Evolutionary conservation across 192 early-diverging fungal species (phyloP).

Genomic region (Coemansia sp.): DNA sequence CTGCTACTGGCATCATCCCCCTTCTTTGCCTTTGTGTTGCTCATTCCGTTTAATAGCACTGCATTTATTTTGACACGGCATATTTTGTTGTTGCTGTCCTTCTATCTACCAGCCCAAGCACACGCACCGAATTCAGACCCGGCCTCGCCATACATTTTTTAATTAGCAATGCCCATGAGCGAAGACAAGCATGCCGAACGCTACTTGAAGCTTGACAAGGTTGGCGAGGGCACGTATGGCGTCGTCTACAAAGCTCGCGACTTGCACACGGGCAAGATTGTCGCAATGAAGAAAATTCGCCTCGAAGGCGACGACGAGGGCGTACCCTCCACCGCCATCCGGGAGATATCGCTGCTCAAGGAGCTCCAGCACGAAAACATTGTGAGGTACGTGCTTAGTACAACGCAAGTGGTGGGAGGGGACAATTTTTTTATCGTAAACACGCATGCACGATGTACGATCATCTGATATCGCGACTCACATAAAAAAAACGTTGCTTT

Average conservation of each 20-base stretch:
- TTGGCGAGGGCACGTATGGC: conserved; percentile 84
- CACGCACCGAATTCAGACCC: not conserved
- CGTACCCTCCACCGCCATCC: conserved; percentile 80
- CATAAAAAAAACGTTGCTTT: too few species aligned
- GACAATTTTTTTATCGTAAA: conserved; percentile 10
- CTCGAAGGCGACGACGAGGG: conserved; percentile 66
- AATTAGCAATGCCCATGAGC: conserved; percentile 22
- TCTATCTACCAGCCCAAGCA: too few species aligned
- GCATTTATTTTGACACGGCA: not conserved
- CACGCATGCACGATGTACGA: not conserved
- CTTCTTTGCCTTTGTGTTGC: too few species aligned
- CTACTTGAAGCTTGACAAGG: conserved; percentile 72
- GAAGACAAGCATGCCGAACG: conserved; percentile 39
- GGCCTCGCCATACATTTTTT: not conserved
- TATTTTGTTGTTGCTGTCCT: not conserved
- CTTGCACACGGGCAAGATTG: conserved; percentile 53
- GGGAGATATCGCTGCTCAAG: conserved; percentile 85
- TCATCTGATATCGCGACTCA: too few species aligned
- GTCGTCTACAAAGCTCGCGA: conserved; percentile 75
- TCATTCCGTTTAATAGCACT: too few species aligned
- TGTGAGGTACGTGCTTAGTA: conserved; percentile 60
- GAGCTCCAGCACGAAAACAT: conserved; percentile 83
- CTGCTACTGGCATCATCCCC: too few species aligned
- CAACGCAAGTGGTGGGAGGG: too few species aligned
- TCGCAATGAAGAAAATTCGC: conserved; percentile 76